Evolutionary conservation across 1,284 basidiomycete species (phyloP).

Genomic region (Ustilago sp.): DNA sequence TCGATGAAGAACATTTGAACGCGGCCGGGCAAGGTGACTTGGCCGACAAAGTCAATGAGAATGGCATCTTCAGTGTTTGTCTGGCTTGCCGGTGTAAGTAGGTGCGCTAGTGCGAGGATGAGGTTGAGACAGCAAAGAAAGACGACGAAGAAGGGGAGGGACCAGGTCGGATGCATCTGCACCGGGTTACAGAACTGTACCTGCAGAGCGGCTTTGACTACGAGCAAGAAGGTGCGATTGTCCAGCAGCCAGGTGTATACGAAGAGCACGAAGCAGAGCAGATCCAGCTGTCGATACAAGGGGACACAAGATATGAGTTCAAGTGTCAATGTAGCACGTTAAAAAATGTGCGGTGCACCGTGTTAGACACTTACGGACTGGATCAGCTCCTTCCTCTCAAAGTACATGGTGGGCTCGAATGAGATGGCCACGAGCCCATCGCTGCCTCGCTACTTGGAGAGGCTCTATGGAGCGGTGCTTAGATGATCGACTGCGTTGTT

Average conservation of each 20-base stretch:
- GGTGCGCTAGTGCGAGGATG: constrained; percentile 36
- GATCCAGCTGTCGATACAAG: constrained; percentile 37
- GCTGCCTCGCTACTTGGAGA: background rate
- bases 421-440: constrained; percentile 17
- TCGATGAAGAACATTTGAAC: constrained; percentile 49
- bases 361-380: constrained; percentile 33
- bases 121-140: constrained; percentile 44
- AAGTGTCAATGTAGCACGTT: background rate
- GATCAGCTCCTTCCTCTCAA: constrained; percentile 52
- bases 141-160: constrained; percentile 40
- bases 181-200: constrained; percentile 49
- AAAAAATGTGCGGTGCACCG: background rate
- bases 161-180: constrained; percentile 46
- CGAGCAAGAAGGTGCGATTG: constrained; percentile 42
- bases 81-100: constrained; percentile 16
- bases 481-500: background rate
- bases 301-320: background rate
- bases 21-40: constrained; percentile 31
- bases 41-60: constrained; percentile 61
- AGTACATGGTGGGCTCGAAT: constrained; percentile 36
- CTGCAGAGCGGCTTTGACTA: constrained; percentile 48
- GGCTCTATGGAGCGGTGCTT: background rate
- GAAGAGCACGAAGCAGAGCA: constrained; percentile 54
- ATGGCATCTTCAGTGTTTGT: constrained; percentile 29
- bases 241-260: constrained; percentile 60